Percentiles rank a stretch among this genome's conserved stretches.
Evolutionary conservation across 441 rosid genomes (phyloP).

Genomic region (Hura crepitans): DNA sequence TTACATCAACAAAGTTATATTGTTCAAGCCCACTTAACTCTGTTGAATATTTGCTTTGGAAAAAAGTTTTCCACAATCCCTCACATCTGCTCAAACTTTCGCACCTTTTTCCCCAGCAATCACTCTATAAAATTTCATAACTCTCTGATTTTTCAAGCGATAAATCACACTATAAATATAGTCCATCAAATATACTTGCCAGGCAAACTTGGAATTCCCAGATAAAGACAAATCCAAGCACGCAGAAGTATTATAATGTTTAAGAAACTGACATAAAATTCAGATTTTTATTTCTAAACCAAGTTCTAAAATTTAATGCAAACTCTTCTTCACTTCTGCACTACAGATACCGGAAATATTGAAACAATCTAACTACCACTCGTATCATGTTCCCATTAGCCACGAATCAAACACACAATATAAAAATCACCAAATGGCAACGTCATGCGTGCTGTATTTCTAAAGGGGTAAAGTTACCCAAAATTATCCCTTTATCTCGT

Average conservation of each 20-base stretch:
- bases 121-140: too few species aligned
- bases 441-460: neutral
- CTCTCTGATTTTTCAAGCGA: neutral
- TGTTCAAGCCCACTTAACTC: neutral
- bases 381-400: neutral
- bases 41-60: neutral
- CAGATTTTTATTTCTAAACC: neutral
- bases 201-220: neutral
- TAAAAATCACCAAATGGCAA: neutral
- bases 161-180: neutral
- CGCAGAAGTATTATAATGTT: neutral
- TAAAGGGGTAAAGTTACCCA: neutral
- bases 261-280: neutral
- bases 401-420: conserved; percentile 3
- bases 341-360: too few species aligned
- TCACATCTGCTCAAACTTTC: neutral
- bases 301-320: neutral
- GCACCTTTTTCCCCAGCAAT: neutral
- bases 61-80: neutral
- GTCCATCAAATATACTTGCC: neutral
- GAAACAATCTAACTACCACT: neutral
- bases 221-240: conserved; percentile 13
- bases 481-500: neutral
- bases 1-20: neutral
- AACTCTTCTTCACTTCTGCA: neutral